Percentiles rank a stretch among this genome's conserved stretches.
Conservation (phyloP, 176 grass and related monocot genomes). For the Panicum miliaceum region DNA sequence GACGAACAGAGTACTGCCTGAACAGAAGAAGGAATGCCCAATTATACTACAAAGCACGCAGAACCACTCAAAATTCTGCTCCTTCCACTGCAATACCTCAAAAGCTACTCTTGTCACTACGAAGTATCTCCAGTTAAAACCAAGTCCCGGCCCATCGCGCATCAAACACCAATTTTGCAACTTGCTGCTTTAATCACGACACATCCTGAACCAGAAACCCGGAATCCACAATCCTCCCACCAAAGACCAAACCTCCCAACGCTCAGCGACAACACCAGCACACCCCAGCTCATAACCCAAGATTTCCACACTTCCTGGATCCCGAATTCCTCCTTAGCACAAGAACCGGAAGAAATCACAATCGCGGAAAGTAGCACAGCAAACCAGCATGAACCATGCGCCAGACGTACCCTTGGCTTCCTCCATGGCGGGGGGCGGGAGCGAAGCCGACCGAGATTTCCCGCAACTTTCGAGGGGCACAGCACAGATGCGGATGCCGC, state of each 20-base stretch:
- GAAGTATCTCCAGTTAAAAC: neutral
- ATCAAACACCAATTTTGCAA: neutral
- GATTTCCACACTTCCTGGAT: slow-evolving; percentile 17
- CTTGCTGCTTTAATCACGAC: neutral
- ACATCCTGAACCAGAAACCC: neutral
- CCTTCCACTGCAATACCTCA: neutral
- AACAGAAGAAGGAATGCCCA: neutral
- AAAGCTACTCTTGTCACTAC: neutral
- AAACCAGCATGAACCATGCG: neutral
- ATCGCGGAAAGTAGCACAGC: neutral
- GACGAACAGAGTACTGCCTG: neutral
- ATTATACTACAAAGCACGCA: neutral
- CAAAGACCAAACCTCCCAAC: neutral
- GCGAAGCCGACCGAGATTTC: neutral
- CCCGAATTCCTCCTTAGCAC: neutral
- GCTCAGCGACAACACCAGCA: no score
- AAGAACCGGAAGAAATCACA: neutral
- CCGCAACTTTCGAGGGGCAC: neutral
- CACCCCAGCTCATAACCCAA: neutral
- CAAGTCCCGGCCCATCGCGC: neutral
- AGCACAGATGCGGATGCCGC: slow-evolving; percentile 25
- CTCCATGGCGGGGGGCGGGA: slow-evolving; percentile 54
- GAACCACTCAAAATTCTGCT: neutral
- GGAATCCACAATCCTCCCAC: neutral
- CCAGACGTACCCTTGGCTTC: slow-evolving; percentile 61